Base-by-base conservation (phyloP, 2,329 filamentous ascomycete species). In the Trichothecium roseum region DNA sequence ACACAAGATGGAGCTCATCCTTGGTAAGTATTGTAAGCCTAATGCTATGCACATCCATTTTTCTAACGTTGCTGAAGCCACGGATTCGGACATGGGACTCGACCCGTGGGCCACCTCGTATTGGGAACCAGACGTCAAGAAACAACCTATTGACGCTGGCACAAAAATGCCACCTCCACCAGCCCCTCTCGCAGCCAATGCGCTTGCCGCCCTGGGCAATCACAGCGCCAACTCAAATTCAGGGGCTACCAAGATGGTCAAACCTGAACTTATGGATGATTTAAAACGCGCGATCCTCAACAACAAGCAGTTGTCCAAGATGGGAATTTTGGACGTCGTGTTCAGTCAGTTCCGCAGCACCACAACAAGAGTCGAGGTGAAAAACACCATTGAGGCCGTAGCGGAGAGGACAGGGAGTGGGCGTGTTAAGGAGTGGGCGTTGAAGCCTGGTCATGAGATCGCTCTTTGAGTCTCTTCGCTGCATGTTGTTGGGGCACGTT, bases 1-100 rank as follows among this genome's bases (percentile, higher is more conserved):
- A 7, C 84, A 81, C 56, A 75, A 70, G 43, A 79, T 94, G 63
- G 83, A 89, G 48, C 71, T 87, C 41, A 72, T 93, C 35, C 63
- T 80, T 35, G 74, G 80, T 84, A 63, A 58, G 72, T 62, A 34
- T 28, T 32, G 5, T 8, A 14, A 13, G 6, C 15, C 38, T 13
- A 30, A 24, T 24, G 41, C 28, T 39, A 52, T 28, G 18, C n/a
- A n/a, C n/a, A n/a, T n/a, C n/a, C n/a, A n/a, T n/a, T 33, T 45
- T 30, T 30, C 15, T 14, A 30, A 30, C 15, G 6, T n/a, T 6
- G 6, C 28, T n/a, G 6, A 30, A 14, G 18, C 10, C 5, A 13
- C 2, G 10, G 15, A 12, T 8, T 32, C 35, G 22, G 12, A 33
- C 34, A 37, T 36, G n/a, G 28, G 4, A 29, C 6, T 28, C 6